Base-by-base conservation (phyloP, 176 grass and related monocot species). In the barley (Hordeum vulgare) region DNA sequence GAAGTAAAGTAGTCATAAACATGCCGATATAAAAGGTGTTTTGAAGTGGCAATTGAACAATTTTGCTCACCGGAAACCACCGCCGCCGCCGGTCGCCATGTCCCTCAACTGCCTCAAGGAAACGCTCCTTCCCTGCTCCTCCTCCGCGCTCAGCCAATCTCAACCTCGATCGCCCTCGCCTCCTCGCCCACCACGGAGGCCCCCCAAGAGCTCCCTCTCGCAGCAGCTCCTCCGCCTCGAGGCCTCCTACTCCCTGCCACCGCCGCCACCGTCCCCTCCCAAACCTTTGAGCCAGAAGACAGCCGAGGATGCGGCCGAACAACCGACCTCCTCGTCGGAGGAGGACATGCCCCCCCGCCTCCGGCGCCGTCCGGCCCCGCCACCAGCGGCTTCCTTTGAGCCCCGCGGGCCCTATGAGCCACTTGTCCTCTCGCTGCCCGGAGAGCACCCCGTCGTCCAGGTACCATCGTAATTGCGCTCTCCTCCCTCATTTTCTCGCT, bases 161-260 rank as follows among this genome's bases (percentile, higher is more conserved):
- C 76, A 62, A 12, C 66, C 75, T 15, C 57, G 40, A 68, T 71
- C 39, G 4, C 60, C 65, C 35, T 63, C 76, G 45, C 84, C 66
- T 27, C 75, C 51, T 26, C 85, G 75, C 61, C 74, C 76, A 24
- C 40, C 74, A 6, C 56, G 89, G 53, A 83, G 92, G 39, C 94
- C 94, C n/a, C 94, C 94, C 41, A 97, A 93, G 74, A 83, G 88
- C 6, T 97, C 86, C 77, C 86, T 97, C 62, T 91, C 89, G 35
- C 84, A 88, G 78, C 94, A 97, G 66, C 89, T 97, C 77, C 91
- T 86, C 61, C 94, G 94, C 47, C 91, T 97, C 71, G 81, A 94
- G 47, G 57, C 82, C 58, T 41, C 80, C 28, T 45, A 37, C 62
- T 88, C 75, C 41, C 57, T 34, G 15, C 14, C 21, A 11, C 24